Evolutionary conservation across 2,329 filamentous ascomycete genomes (phyloP).

Genomic region (Blastomyces silverae): DNA sequence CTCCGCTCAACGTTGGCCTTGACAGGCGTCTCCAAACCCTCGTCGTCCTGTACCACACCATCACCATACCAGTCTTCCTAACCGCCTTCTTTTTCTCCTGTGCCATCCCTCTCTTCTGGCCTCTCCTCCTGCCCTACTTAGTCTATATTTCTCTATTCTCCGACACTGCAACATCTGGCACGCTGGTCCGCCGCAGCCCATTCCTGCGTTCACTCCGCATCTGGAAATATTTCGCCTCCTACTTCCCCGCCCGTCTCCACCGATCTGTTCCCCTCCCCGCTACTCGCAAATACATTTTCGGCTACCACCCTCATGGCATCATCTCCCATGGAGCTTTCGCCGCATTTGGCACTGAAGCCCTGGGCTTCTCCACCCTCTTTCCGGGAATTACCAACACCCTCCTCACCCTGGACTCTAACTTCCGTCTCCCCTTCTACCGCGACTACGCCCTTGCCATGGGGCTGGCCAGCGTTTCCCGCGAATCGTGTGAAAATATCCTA

Average conservation of each 20-base stretch:
- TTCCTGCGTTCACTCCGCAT: slow-evolving; percentile 65
- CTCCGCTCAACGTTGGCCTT: slow-evolving; percentile 67
- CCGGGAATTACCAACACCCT: slow-evolving; percentile 92
- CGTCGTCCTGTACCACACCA: slow-evolving; percentile 66
- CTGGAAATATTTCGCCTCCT: slow-evolving; percentile 85
- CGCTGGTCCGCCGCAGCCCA: slow-evolving; percentile 65
- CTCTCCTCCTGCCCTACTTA: slow-evolving; percentile 67
- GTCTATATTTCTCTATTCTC: slow-evolving; percentile 72
- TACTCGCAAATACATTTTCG: slow-evolving; percentile 89
- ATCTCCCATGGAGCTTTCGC: slow-evolving; percentile 95
- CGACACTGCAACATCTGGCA: slow-evolving; percentile 67
- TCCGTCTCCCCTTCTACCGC: slow-evolving; percentile 85
- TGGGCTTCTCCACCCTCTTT: slow-evolving; percentile 80
- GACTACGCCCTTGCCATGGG: slow-evolving; percentile 91
- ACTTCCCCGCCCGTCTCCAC: slow-evolving; percentile 85
- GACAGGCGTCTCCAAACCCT: slow-evolving; percentile 69
- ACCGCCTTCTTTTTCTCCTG: slow-evolving; percentile 85
- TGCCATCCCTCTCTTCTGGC: slow-evolving; percentile 88
- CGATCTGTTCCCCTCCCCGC: slow-evolving; percentile 72
- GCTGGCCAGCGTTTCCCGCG: slow-evolving; percentile 78
- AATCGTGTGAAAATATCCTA: slow-evolving; percentile 84
- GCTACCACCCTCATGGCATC: slow-evolving; percentile 95
- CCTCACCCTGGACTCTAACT: slow-evolving; percentile 91
- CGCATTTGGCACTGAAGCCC: slow-evolving; percentile 81
- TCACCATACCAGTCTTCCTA: slow-evolving; percentile 62